These are phyloP conservation scores for Phytopythium ostracodes DNA, from an alignment of 352 stramenopile genomes.

Conservation along the genomic window DNA sequence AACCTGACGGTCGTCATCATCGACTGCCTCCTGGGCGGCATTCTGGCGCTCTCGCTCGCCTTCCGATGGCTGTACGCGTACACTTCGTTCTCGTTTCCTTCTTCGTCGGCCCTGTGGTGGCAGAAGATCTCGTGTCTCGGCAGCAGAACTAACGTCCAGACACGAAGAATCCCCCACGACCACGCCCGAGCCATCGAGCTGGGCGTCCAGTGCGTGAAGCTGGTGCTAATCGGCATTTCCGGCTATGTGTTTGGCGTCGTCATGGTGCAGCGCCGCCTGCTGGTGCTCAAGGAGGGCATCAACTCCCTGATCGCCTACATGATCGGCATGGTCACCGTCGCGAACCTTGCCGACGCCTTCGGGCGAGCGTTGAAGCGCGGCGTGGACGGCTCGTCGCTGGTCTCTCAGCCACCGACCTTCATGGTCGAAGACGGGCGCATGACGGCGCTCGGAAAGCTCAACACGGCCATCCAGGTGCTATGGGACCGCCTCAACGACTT, in stretches of 20 bases:
- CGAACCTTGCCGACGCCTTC: slow-evolving; percentile 19
- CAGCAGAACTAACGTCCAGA: background rate
- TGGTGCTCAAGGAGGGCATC: slow-evolving; percentile 17
- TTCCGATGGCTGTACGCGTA: slow-evolving; percentile 22
- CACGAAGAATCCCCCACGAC: background rate
- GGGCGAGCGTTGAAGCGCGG: slow-evolving; percentile 14
- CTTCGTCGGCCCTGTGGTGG: background rate
- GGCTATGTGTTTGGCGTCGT: slow-evolving; percentile 20
- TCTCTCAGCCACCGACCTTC: slow-evolving; percentile 8
- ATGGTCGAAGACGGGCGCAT: slow-evolving; percentile 9
- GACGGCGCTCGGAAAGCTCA: slow-evolving; percentile 17
- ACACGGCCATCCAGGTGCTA: slow-evolving; percentile 26
- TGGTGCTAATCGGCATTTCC: slow-evolving; percentile 12
- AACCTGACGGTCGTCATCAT: slow-evolving; percentile 14
- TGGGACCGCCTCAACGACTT: slow-evolving; percentile 33
- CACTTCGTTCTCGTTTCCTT: slow-evolving; percentile 6
- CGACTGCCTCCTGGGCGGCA: slow-evolving; percentile 11
- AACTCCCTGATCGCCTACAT: slow-evolving; percentile 22
- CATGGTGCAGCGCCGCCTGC: slow-evolving; percentile 13
- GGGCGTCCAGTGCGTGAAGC: slow-evolving; percentile 9
- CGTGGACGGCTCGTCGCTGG: slow-evolving; percentile 12
- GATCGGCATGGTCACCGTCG: slow-evolving; percentile 19
- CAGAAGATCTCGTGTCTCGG: background rate
- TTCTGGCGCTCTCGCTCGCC: slow-evolving; percentile 17
- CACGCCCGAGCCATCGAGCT: background rate